Base-by-base conservation (phyloP, 257 asterid genomes). In the Solanum okadae region DNA sequence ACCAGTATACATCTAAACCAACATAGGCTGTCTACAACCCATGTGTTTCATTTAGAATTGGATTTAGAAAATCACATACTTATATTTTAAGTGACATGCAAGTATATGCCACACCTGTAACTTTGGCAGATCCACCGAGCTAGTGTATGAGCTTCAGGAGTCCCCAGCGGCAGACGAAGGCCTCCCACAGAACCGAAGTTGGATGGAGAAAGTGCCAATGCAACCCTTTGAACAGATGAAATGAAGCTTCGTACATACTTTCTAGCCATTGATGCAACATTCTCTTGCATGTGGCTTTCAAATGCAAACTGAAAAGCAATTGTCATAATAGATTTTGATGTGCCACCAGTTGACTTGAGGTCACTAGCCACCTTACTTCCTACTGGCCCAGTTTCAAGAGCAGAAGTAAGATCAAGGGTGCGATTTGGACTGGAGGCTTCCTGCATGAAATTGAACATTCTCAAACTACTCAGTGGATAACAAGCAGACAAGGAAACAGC, bases 201-300 rank as follows among this genome's bases (percentile, higher is more conserved):
- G 83, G 97, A 93, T 12, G 98, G 96, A 71, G 98, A 96, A 85
- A 95, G 96, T 79, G 98, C 98, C 88, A 96, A 88, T 9, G 98
- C 98, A 63, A 96, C 98, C 93, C 98, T 91, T 87, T 96, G 98
- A 90, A 96, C 96, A 2, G 98, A 95, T 27, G 98, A 92, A 87
- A 96, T 95, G 86, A 95, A 93, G 94, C 96, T 94, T 31, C 98
- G 98, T 18, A 95, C 96, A 87, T 96, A 96, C 71, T 96, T 98
- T 35, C 98, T 92, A 56, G 98, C 98, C 93, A 96, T 93, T 14
- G 96, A 92, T 13, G 98, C 98, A 46, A 96, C 96, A 5, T 88
- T 93, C 8, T 95, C 98, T 92, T 96, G 96, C 98, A 93, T 93
- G 94, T 95, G 98, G 89, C 95, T 93, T 91, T 95, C 98, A 83